Base-by-base conservation (phyloP, 768 basidiomycete genomes). In the Serendipita indica region DNA sequence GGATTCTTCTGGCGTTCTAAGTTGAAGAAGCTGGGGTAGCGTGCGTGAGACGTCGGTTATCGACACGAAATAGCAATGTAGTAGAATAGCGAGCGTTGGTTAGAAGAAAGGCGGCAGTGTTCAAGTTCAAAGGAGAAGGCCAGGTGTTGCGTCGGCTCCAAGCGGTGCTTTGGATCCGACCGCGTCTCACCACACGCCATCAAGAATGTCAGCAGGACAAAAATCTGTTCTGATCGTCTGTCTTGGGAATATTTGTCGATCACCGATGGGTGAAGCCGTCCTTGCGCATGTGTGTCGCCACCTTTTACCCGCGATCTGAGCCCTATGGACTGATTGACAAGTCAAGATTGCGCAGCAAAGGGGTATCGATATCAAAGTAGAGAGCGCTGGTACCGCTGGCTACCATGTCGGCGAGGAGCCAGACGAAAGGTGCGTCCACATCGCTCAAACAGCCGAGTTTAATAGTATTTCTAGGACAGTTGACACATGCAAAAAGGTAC, bases 231-330 rank as follows among this genome's bases (percentile, higher is more conserved):
- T 90, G 52, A 70, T 89, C 61, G 86, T 89, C 34, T 90, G 88
- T 63, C 70, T 89, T 60, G 78, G 86, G 12, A 89, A 89, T 67
- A 89, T 89, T 60, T 89, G 89, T 67, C 83, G 91, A 33, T 90
- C 88, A 22, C 90, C 91, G 0, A 89, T 94, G 81, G 91, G 89
- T 30, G 89, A 92, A 71, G 91, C 89, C 1, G 86, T 93, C 22
- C 75, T 93, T 30, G 75, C 72, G 61, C 76, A 88, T 58, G 76
- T 65, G 28, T 58, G 66, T 37, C 27, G 61, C 2, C 56, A 63
- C 20, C 37, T 2, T 33, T 57, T 34, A 22, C 3, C n/a, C 33
- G n/a, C n/a, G n/a, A n/a, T n/a, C n/a, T 27, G 49, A 33, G 30
- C 10, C 12, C 12, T n/a, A 6, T 34, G 16, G 22, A 0, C 35